Evolutionary conservation across 129 eudicot genomes (phyloP).

Genomic region (Logfia minima): DNA sequence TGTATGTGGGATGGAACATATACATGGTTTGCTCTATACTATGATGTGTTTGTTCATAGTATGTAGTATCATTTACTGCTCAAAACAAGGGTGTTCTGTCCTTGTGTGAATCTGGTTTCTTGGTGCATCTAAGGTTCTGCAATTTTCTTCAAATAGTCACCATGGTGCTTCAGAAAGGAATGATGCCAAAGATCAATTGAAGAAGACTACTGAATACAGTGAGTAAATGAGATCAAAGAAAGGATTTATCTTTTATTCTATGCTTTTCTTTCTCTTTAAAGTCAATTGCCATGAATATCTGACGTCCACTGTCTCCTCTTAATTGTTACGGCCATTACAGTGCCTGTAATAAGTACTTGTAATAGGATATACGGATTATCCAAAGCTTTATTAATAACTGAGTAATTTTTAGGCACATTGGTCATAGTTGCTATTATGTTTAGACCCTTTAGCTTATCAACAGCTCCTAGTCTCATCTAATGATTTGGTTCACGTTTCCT

Average conservation of each 20-base stretch:
- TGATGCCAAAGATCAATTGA: constrained; percentile 36
- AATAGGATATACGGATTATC: background rate
- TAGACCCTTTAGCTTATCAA: constrained; percentile 8
- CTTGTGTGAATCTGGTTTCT: constrained; percentile 21
- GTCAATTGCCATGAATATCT: constrained; percentile 15
- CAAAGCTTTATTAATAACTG: background rate
- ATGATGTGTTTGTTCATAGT: background rate
- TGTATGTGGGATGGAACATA: background rate
- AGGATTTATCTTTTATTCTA: constrained; percentile 9
- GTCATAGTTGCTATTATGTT: constrained; percentile 13
- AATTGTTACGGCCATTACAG: constrained; percentile 7
- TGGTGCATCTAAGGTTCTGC: constrained; percentile 36
- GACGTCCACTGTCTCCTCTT: constrained; percentile 3
- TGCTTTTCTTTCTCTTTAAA: constrained; percentile 6
- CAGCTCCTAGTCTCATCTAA: constrained; percentile 17
- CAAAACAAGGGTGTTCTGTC: constrained; percentile 4
- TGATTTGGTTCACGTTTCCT: constrained; percentile 13
- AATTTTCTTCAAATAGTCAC: constrained; percentile 31
- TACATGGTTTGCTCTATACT: constrained; percentile 18
- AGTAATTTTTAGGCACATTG: constrained; percentile 7
- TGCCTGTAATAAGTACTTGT: constrained; percentile 5
- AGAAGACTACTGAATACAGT: constrained; percentile 39
- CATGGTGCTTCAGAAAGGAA: constrained; percentile 40
- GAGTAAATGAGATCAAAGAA: constrained; percentile 32
- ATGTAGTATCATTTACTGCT: constrained; percentile 2